Percentiles rank a stretch among this genome's conserved stretches.
Evolutionary conservation across 2,329 filamentous ascomycete species (phyloP).

Genomic region (Shiraia bambusicola): DNA sequence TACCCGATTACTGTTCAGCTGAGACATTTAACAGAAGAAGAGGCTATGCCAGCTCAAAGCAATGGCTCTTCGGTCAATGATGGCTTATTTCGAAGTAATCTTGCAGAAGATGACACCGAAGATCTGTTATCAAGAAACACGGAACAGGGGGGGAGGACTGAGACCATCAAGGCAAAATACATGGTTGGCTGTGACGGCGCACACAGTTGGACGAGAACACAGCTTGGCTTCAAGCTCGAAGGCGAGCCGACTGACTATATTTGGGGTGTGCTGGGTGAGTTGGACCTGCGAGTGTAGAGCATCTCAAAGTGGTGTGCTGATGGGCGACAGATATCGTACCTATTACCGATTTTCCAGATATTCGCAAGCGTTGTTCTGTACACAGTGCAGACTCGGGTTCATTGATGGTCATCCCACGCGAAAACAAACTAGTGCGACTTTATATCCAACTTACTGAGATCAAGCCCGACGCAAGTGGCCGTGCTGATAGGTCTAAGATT

Average conservation of each 20-base stretch:
- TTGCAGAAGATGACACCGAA: conserved; percentile 59
- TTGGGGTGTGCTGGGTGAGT: conserved; percentile 53
- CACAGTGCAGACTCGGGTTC: conserved; percentile 59
- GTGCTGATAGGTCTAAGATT: conserved; percentile 62
- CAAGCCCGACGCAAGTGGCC: conserved; percentile 48
- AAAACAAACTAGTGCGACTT: conserved; percentile 62
- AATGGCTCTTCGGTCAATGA: conserved; percentile 44
- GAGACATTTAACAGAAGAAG: conserved; percentile 59
- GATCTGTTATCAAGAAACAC: conserved; percentile 50
- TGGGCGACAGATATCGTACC: conserved; percentile 50
- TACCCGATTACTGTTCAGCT: conserved; percentile 65
- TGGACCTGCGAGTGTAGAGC: neutral
- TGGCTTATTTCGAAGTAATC: conserved; percentile 62
- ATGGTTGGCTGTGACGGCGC: conserved; percentile 70
- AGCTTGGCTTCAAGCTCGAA: conserved; percentile 58
- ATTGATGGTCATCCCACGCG: conserved; percentile 66
- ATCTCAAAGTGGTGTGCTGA: conserved; percentile 6
- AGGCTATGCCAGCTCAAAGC: conserved; percentile 55
- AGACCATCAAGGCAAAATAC: conserved; percentile 60
- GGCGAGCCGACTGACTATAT: conserved; percentile 59
- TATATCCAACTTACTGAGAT: conserved; percentile 63
- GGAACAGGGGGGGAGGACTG: conserved; percentile 39
- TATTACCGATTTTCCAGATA: conserved; percentile 61
- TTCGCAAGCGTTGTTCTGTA: conserved; percentile 60
- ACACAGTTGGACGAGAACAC: conserved; percentile 63